These are phyloP conservation scores for Marasmius oreades DNA, from an alignment of 1,284 basidiomycete species.

Conservation along the genomic window DNA sequence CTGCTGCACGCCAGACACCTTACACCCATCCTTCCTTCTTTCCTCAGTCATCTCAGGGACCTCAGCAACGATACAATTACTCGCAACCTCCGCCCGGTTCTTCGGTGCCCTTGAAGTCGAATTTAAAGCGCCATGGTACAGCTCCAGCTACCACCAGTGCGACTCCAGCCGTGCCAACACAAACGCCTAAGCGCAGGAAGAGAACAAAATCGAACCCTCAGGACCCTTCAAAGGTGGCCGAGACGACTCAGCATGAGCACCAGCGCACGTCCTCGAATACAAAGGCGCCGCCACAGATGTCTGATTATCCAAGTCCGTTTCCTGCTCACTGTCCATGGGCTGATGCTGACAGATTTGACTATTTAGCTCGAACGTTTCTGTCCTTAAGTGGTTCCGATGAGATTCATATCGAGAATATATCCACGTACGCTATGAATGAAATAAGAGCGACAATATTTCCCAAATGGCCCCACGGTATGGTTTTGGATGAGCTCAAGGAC, in stretches of 20 bases:
- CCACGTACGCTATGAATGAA: slow-evolving; percentile 38
- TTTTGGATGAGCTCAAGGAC: slow-evolving; percentile 19
- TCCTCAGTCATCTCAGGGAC: slow-evolving; percentile 11
- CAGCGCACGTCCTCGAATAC: slow-evolving; percentile 7
- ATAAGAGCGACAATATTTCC: slow-evolving; percentile 35
- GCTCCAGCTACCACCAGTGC: slow-evolving; percentile 14
- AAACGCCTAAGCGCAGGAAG: neutral
- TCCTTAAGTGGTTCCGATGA: slow-evolving; percentile 49
- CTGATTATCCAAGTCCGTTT: slow-evolving; percentile 13
- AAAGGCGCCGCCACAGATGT: neutral
- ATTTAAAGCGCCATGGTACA: slow-evolving; percentile 14
- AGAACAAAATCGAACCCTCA: slow-evolving; percentile 2
- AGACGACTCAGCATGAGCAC: neutral
- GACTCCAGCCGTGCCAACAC: slow-evolving; percentile 3
- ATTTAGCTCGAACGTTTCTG: slow-evolving; percentile 53
- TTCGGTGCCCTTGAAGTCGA: slow-evolving; percentile 13
- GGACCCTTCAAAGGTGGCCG: neutral
- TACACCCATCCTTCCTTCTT: slow-evolving; percentile 27
- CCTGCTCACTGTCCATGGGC: neutral
- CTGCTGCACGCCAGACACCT: slow-evolving; percentile 25
- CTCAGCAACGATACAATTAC: slow-evolving; percentile 13
- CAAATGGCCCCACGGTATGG: slow-evolving; percentile 41
- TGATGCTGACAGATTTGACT: slow-evolving; percentile 6
- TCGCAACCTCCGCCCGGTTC: slow-evolving; percentile 3
- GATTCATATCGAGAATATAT: slow-evolving; percentile 41